Base-by-base conservation (phyloP, 345 rosid genomes). In the Populus tremula region DNA sequence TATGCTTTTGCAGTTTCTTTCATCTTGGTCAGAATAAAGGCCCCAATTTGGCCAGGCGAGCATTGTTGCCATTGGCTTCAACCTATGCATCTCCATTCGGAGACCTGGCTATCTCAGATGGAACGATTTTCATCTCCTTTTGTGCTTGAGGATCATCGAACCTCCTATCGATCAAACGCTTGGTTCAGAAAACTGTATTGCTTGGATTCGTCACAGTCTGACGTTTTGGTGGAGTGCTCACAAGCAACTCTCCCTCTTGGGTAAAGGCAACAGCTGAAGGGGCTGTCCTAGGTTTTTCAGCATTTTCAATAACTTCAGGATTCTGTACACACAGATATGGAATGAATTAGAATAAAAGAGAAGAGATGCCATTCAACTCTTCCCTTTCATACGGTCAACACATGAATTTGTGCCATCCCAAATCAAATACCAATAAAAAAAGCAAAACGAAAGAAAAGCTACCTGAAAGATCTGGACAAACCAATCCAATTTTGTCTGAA, bases 351-450 rank as follows among this genome's bases (percentile, higher is more conserved):
- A 25, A 41, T 6, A 14, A 50, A 36, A 4, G 39, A 36, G 14
- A 29, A n/a, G 9, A 14, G 5, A 43, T 35, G 9, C 41, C 14
- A 0, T 9, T 54, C 23, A 53, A 1, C 20, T 27, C 89, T 93
- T 96, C 53, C 98, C 99, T 77, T 96, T 98, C 99, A 96, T 96
- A 76, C 92, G 88, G 20, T 94, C 86, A 78, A 96, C 99, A 81
- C 99, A 96, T 1, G 99, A 96, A 80, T 93, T 96, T n/a, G 99
- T 96, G 4, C 98, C 93, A 61, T 33, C 99, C 99, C 90, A 93
- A 86, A 77, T 96, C 98, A 78, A 96, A 59, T 9, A 23, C 1
- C 1, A 17, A 12, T 67, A 47, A 33, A 1, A 9, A 1, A 14
- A 2, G 11, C 14, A 33, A 25, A 38, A 49, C 38, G 5, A 16